Evolutionary conservation across 768 basidiomycete species (phyloP).

Genomic region (Cystofilobasidium bisporidii): DNA sequence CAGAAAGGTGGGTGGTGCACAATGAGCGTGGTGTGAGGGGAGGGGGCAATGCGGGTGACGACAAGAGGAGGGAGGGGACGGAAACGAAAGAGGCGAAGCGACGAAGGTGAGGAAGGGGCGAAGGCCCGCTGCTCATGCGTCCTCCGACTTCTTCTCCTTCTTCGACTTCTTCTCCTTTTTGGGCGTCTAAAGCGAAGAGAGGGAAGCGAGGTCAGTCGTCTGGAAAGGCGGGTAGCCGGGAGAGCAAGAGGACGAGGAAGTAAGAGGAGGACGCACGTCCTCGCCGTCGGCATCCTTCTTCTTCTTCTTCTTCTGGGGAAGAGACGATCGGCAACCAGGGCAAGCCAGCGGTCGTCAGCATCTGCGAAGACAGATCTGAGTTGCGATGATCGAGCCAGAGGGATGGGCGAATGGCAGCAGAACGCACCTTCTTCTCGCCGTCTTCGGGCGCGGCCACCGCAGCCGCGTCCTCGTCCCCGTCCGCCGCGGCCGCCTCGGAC

Average conservation of each 20-base stretch:
- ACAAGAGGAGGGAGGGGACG: too few relatives aligned
- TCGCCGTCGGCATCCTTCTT: slow-evolving; percentile 39
- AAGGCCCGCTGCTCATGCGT: too few relatives aligned
- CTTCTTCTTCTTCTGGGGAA: slow-evolving; percentile 35
- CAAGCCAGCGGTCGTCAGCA: not conserved
- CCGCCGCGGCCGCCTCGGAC: slow-evolving; percentile 29
- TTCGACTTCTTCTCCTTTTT: slow-evolving; percentile 47
- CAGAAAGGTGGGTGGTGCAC: too few relatives aligned
- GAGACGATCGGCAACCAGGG: not conserved
- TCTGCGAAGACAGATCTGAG: too few relatives aligned
- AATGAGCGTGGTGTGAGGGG: too few relatives aligned
- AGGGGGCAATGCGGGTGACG: too few relatives aligned
- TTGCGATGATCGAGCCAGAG: too few relatives aligned
- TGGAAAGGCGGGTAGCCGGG: slow-evolving; percentile 31
- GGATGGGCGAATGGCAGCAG: too few relatives aligned
- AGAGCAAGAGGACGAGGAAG: too few relatives aligned
- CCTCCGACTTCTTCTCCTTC: slow-evolving; percentile 30
- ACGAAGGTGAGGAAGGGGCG: not conserved
- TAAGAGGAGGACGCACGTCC: slow-evolving; percentile 49
- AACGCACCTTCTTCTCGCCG: slow-evolving; percentile 27
- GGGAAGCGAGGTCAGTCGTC: not conserved
- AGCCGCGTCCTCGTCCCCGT: not conserved
- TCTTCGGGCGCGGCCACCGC: slow-evolving; percentile 19
- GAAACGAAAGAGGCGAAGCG: not conserved
- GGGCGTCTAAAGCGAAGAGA: slow-evolving; percentile 37